Evolutionary conservation across 139 green algal genomes (phyloP), one percentile per base, ranked within the genome.

Genomic region (Raphidocelis subcapitata): DNA sequence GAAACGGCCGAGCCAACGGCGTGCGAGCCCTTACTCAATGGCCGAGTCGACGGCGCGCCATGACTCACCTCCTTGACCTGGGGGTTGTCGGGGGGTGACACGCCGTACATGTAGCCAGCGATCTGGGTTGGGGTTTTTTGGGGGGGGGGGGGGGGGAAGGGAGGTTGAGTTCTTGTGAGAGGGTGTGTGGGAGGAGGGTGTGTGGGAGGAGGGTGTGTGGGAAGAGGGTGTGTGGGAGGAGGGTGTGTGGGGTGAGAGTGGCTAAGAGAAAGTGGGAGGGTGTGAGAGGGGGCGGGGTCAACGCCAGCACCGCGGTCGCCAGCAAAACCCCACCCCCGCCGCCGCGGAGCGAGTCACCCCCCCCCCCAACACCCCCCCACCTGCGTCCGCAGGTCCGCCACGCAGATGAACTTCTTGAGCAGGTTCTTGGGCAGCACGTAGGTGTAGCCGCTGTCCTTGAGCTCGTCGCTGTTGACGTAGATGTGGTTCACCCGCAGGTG

Each of bases 341-440:
- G n/a, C n/a, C n/a, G n/a, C n/a, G n/a, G n/a, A n/a, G n/a, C n/a
- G n/a, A n/a, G n/a, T n/a, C n/a, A n/a, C n/a, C n/a, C n/a, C 2
- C 23, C 2, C 61, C 26, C 61, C 33, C 33, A 31, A 1, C 3
- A 5, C 5, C 0, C 35, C 5, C 73, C 32, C 47, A 94, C 81
- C 85, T 99, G 96, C 23, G 96, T 99, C 62, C 96, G 88, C 64
- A 99, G 87, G 85, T 99, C 96, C 3, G 96, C 92, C 56, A 98
- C 92, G 82, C 88, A 97, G 78, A 99, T 97, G 88, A 99, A 99
- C 86, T 97, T 97, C 85, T 98, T 97, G 35, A 99, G 91, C 61
- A 99, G 69, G 85, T 99, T 99, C 88, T 99, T 99, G 62, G 96
- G 96, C 89, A 99, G 82, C 55, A 99, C 92, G 74, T 99, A 99